Evolutionary conservation across 345 rosid genomes (phyloP).

Genomic region (Ceriops tagal): DNA sequence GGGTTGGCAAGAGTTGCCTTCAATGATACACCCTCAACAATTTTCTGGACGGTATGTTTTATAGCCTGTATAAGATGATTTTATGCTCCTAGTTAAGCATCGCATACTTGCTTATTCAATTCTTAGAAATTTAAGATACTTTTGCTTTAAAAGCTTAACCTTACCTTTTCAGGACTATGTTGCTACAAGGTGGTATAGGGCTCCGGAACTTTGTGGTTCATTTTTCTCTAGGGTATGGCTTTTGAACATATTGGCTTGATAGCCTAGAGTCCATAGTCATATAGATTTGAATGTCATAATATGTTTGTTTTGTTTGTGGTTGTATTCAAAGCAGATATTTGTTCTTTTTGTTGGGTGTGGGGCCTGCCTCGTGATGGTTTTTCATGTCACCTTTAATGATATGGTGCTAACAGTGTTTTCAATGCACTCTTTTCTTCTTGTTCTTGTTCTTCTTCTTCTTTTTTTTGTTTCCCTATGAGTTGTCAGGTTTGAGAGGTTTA

Average conservation of each 20-base stretch:
- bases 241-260: background rate
- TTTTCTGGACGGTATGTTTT: slow-evolving; percentile 85
- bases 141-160: slow-evolving; percentile 15
- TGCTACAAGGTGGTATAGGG: slow-evolving; percentile 98
- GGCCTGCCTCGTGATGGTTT: background rate
- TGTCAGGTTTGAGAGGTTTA: background rate
- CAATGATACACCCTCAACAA: slow-evolving; percentile 77
- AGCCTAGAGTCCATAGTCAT: background rate
- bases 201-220: slow-evolving; percentile 98
- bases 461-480: background rate
- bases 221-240: slow-evolving; percentile 84
- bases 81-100: background rate
- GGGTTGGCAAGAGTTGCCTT: slow-evolving; percentile 96
- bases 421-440: background rate
- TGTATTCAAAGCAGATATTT: background rate
- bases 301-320: background rate
- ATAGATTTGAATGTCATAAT: too few species aligned
- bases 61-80: background rate
- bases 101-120: background rate
- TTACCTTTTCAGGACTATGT: slow-evolving; percentile 69
- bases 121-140: slow-evolving; percentile 4
- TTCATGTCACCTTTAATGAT: too few species aligned
- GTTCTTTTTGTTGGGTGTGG: background rate
- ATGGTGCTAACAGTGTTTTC: background rate
- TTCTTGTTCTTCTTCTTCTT: too few species aligned